Base-by-base conservation (phyloP, 768 basidiomycete genomes). In the Mrakia gelida region DNA sequence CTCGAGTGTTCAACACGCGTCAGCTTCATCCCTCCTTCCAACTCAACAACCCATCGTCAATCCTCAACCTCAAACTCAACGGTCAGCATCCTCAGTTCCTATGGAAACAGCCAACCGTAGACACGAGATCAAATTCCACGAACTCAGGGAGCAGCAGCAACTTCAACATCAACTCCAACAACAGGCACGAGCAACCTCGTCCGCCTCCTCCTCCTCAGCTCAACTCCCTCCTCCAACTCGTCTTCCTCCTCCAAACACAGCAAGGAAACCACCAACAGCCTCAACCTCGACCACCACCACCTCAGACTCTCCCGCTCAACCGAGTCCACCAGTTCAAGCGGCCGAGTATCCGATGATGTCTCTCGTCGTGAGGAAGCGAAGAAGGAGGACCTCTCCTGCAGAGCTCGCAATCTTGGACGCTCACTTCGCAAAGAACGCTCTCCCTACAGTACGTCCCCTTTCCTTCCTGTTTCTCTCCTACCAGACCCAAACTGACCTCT, bases 391-490 rank as follows among this genome's bases (percentile, higher is more conserved):
- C 28, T 75, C 54, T 54, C 78, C 78, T 8, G 67, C 26, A 41
- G 73, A 79, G 70, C 67, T 79, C 30, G 78, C 63, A 0, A 68
- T 79, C 26, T 56, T 79, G 38, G 78, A 79, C 3, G 62, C 49
- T 23, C 78, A 79, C 45, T 79, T 75, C 45, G 43, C 59, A 4
- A 54, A 26, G 21, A 75, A 75, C 59, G 41, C 73, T 18, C 41
- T 74, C n/a, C 78, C 78, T 21, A 63, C 34, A 3, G 63, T 65
- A 28, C 6, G 32, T 32, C 11, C 30, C 10, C 1, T 65, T 63
- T 30, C 9, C 32, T 34, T 30, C 7, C 10, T 38, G 0, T 10
- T 23, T 18, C 63, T 1, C 15, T 1, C n/a, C 9, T 32, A 15
- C 30, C 18, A 38, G 3, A 21, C 32, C 3, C 62, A 28, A 34